Evolutionary conservation across 495 filamentous ascomycete genomes (phyloP).

Genomic region (Pseudevernia furfuracea): DNA sequence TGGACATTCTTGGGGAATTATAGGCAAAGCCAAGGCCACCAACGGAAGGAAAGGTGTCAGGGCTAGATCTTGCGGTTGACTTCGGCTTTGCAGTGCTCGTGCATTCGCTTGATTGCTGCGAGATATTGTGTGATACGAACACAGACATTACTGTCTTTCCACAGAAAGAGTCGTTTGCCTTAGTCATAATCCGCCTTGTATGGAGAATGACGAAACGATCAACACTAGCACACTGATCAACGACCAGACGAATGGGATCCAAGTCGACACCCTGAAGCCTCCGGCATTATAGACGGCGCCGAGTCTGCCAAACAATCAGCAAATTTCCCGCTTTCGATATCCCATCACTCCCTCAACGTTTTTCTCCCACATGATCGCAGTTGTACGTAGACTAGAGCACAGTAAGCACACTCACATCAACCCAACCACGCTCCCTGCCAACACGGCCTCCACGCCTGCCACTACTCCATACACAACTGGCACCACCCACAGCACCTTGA

Average conservation of each 20-base stretch:
- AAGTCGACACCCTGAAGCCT: slow-evolving; percentile 90
- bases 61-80: background rate
- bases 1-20: background rate
- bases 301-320: slow-evolving; percentile 48
- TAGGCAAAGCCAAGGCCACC: background rate
- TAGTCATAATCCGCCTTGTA: slow-evolving; percentile 83
- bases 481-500: slow-evolving; percentile 53
- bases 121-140: background rate
- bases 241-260: slow-evolving; percentile 95
- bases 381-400: background rate
- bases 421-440: slow-evolving; percentile 85
- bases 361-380: background rate
- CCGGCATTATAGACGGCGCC: slow-evolving; percentile 82
- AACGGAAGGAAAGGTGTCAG: background rate
- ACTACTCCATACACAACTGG: slow-evolving; percentile 68
- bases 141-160: too few species aligned
- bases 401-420: slow-evolving; percentile 58
- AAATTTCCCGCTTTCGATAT: background rate
- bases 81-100: background rate
- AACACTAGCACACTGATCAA: slow-evolving; percentile 82
- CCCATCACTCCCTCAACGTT: background rate
- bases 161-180: background rate
- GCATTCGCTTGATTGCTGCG: background rate
- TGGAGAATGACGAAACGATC: slow-evolving; percentile 86
- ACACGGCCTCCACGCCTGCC: slow-evolving; percentile 69